Evolutionary conservation across 257 asterid species (phyloP), one percentile per base, ranked within the genome.

Genomic region (Cruciata laevipes): DNA sequence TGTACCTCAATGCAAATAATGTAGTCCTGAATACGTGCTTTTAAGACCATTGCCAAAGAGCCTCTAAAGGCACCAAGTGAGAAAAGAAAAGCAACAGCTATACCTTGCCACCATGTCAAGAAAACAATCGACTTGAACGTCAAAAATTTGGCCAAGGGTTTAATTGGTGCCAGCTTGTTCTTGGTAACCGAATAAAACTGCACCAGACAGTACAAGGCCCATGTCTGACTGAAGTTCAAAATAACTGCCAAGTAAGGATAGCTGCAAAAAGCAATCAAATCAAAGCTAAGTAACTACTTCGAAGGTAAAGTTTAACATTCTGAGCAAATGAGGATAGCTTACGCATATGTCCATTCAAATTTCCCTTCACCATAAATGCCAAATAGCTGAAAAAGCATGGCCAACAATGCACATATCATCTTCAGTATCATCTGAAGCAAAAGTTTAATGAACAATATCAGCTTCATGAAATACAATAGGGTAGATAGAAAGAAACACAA

Each of bases 31-130:
- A 93, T 86, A 60, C 95, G 87, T 67, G 95, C 76, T 79, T 90
- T 84, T 80, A 94, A 65, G 61, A 82, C 89, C 80, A 81, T 84
- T 0, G 92, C 97, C 79, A 94, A 73, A 23, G 90, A 77, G 56
- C 99, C 99, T 79, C 83, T 79, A 73, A 94, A 82, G 64, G 97
- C 89, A 76, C 99, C 99, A 68, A 90, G 76, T 21, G 97, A 88
- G 75, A 90, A 84, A 61, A 94, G 95, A 75, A 90, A 93, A 18
- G 99, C 97, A 77, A 93, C 91, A 42, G 85, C 91, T 63, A 90
- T 65, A 62, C 99, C 99, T 90, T 93, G 97, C 99, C 97, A 93
- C 99, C 99, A 93, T 25, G 99, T 93, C 78, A 90, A 72, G 83
- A 93, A 93, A 62, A 93, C 94, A 71, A 93, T 90, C 2, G 95